A percentile compares a stretch with the other conserved stretches of the same genome.
Evolutionary conservation across 768 basidiomycete species (phyloP).

Genomic region (Tricholoma bakamatsutake): DNA sequence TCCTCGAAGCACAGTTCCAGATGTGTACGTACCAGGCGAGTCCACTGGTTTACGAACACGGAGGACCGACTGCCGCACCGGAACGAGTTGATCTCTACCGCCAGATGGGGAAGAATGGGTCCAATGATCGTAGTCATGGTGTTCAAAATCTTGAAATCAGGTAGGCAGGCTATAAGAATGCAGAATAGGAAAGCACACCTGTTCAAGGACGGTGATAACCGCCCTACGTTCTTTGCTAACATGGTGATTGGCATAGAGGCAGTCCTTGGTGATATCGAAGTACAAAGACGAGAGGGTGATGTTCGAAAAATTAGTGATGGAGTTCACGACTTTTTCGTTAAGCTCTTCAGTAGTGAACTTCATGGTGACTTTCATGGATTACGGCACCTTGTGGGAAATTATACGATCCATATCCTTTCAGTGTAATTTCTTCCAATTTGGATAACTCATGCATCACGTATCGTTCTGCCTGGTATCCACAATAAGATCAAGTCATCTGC

Average conservation of each 20-base stretch:
- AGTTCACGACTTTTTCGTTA: conserved; percentile 52
- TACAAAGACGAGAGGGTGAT: conserved; percentile 85
- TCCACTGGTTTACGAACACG: conserved; percentile 71
- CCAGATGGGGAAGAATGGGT: conserved; percentile 85
- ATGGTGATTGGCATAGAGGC: conserved; percentile 66
- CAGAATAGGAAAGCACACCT: conserved; percentile 35
- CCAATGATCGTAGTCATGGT: conserved; percentile 69
- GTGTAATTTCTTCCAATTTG: conserved; percentile 58
- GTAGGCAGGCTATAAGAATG: background rate
- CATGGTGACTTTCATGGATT: conserved; percentile 1
- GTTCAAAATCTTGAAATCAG: conserved; percentile 47
- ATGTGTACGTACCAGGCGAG: conserved; percentile 45
- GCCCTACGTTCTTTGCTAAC: conserved; percentile 51
- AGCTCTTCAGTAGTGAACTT: background rate
- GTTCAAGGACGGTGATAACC: conserved; percentile 64
- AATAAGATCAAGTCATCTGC: background rate
- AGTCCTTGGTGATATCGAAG: conserved; percentile 89
- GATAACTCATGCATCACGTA: conserved; percentile 85
- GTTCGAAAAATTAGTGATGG: conserved; percentile 74
- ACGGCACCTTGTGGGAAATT: conserved; percentile 77
- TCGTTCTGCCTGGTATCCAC: conserved; percentile 57
- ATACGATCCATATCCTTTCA: conserved; percentile 64
- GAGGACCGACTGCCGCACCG: conserved; percentile 38
- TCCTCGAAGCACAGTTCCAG: background rate
- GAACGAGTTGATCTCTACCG: conserved; percentile 76